Evolutionary conservation across 2,329 filamentous ascomycete species (phyloP).

Genomic region (Sporothrix curviconia): DNA sequence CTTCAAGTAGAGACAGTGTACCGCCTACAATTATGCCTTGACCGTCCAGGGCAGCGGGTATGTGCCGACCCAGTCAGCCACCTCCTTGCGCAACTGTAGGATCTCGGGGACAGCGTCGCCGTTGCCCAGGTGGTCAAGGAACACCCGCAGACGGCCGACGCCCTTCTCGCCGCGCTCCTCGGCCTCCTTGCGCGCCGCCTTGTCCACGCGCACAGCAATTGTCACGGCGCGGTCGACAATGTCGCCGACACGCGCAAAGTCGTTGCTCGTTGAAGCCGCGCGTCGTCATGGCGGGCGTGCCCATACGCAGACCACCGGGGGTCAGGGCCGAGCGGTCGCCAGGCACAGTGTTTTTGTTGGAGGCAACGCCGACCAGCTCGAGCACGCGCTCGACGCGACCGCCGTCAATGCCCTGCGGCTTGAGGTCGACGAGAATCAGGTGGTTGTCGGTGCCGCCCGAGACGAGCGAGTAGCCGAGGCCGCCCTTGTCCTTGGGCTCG

Average conservation of each 20-base stretch:
- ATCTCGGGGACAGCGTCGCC: slow-evolving; percentile 65
- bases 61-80: slow-evolving; percentile 71
- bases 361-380: slow-evolving; percentile 89
- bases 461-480: slow-evolving; percentile 80
- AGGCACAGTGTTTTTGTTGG: slow-evolving; percentile 98
- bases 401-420: slow-evolving; percentile 80
- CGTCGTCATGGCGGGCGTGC: slow-evolving; percentile 95
- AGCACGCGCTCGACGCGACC: slow-evolving; percentile 83
- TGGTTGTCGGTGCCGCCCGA: slow-evolving; percentile 96
- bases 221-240: slow-evolving; percentile 78
- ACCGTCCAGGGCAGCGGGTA: slow-evolving; percentile 64
- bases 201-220: slow-evolving; percentile 71
- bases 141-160: slow-evolving; percentile 58
- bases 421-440: slow-evolving; percentile 86
- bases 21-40: slow-evolving; percentile 13
- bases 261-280: slow-evolving; percentile 82
- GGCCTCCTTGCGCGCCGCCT: slow-evolving; percentile 61
- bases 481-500: slow-evolving; percentile 64
- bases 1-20: not conserved
- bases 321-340: slow-evolving; percentile 91
- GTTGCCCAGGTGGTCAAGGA: slow-evolving; percentile 60
- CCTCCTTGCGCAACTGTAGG: slow-evolving; percentile 64
- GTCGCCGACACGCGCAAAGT: slow-evolving; percentile 80
- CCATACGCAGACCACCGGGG: slow-evolving; percentile 87
- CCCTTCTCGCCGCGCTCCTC: slow-evolving; percentile 61